Conservation (phyloP, 495 filamentous ascomycete species). For the Penicillium ucsense region DNA sequence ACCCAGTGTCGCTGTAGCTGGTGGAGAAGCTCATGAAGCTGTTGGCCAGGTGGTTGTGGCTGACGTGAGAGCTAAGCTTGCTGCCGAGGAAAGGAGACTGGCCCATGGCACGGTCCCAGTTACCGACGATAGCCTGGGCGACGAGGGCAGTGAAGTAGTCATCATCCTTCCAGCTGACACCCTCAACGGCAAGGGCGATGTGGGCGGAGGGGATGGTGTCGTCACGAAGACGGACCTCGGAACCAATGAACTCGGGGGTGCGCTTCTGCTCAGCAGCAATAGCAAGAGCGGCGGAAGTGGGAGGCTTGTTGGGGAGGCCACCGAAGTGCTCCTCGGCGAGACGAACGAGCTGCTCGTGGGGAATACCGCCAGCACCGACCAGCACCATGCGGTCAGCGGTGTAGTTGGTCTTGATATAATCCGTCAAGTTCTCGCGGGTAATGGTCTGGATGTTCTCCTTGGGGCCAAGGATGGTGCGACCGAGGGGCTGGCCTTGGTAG, state of each 20-base stretch:
- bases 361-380: constrained; percentile 87
- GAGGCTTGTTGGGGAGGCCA: constrained; percentile 58
- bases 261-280: constrained; percentile 62
- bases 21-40: constrained; percentile 99
- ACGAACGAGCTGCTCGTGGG: constrained; percentile 86
- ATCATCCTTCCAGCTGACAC: constrained; percentile 97
- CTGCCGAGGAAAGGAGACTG: constrained; percentile 91
- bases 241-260: constrained; percentile 90
- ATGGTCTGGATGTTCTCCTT: constrained; percentile 98
- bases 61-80: constrained; percentile 90
- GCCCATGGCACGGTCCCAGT: constrained; percentile 99
- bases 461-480: constrained; percentile 94
- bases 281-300: constrained; percentile 56
- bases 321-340: constrained; percentile 96
- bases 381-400: constrained; percentile 98
- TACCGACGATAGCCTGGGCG: constrained; percentile 96
- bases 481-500: constrained; percentile 89
- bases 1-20: constrained; percentile 98
- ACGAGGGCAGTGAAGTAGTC: constrained; percentile 98
- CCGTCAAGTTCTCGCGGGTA: constrained; percentile 73
- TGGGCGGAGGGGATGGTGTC: constrained; percentile 93
- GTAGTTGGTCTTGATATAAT: constrained; percentile 99
- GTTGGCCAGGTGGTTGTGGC: constrained; percentile 90
- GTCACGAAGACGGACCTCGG: constrained; percentile 87
- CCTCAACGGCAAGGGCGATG: constrained; percentile 97